These are phyloP conservation scores for Yamadazyma taylorii DNA, from an alignment of 1,139 yeast genomes.

Conservation along the genomic window DNA sequence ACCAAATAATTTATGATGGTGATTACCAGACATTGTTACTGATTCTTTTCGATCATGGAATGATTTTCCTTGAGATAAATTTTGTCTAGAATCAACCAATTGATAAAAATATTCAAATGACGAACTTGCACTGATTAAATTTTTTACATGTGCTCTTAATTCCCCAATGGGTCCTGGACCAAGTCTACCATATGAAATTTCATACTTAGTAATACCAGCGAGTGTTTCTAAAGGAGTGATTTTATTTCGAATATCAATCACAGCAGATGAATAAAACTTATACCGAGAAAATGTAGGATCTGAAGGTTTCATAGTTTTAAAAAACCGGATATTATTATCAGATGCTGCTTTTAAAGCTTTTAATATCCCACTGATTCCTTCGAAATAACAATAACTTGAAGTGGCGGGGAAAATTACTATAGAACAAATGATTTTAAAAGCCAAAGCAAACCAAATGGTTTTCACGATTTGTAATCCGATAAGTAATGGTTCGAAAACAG, in stretches of 20 bases:
- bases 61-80: slow-evolving; percentile 17
- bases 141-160: slow-evolving; percentile 25
- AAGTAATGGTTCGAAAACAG: slow-evolving; percentile 25
- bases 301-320: slow-evolving; percentile 32
- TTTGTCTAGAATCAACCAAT: slow-evolving; percentile 26
- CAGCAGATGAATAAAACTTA: slow-evolving; percentile 20
- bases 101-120: slow-evolving; percentile 34
- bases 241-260: slow-evolving; percentile 20
- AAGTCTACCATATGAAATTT: slow-evolving; percentile 31
- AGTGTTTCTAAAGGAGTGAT: slow-evolving; percentile 24
- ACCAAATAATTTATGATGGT: slow-evolving; percentile 22
- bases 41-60: slow-evolving; percentile 19
- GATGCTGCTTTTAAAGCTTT: slow-evolving; percentile 17
- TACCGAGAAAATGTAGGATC: slow-evolving; percentile 24
- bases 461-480: slow-evolving; percentile 23
- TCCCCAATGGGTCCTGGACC: slow-evolving; percentile 31
- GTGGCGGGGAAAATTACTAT: slow-evolving; percentile 33
- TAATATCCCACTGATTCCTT: slow-evolving; percentile 19
- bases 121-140: slow-evolving; percentile 24
- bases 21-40: slow-evolving; percentile 18
- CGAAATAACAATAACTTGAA: slow-evolving; percentile 25
- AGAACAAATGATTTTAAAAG: slow-evolving; percentile 20
- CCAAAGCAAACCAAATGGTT: slow-evolving; percentile 28
- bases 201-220: slow-evolving; percentile 23
- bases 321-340: slow-evolving; percentile 24